Evolutionary conservation across 352 stramenopile genomes (phyloP).

Genomic region (Globisporangium barbulae): DNA sequence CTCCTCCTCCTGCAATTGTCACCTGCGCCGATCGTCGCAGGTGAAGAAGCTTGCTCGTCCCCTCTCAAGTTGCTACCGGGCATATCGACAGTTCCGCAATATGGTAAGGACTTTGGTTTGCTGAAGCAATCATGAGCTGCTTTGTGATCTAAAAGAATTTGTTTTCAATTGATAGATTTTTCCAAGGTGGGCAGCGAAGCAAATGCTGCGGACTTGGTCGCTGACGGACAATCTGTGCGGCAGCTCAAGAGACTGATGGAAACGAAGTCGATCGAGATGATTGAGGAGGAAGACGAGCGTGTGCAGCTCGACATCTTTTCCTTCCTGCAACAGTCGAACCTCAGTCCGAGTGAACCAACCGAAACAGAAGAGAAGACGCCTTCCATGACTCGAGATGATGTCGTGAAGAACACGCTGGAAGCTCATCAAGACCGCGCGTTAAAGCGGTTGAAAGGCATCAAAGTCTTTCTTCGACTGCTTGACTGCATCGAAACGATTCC

Average conservation of each 20-base stretch:
- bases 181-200: slow-evolving; percentile 16
- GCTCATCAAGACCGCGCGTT: slow-evolving; percentile 45
- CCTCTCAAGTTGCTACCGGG: slow-evolving; percentile 72
- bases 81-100: slow-evolving; percentile 49
- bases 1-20: slow-evolving; percentile 60
- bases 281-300: slow-evolving; percentile 85
- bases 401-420: slow-evolving; percentile 46
- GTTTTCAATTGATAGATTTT: slow-evolving; percentile 29
- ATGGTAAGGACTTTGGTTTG: slow-evolving; percentile 32
- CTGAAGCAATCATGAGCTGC: background rate
- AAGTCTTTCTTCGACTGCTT: slow-evolving; percentile 62
- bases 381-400: slow-evolving; percentile 32
- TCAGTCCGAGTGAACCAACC: slow-evolving; percentile 5
- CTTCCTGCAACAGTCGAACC: slow-evolving; percentile 64
- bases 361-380: background rate
- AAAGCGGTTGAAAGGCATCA: slow-evolving; percentile 55
- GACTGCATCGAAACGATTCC: slow-evolving; percentile 51
- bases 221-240: slow-evolving; percentile 35
- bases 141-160: background rate
- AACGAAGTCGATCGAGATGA: slow-evolving; percentile 65
- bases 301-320: slow-evolving; percentile 78
- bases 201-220: slow-evolving; percentile 12
- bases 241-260: slow-evolving; percentile 74
- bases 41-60: slow-evolving; percentile 24
- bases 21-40: slow-evolving; percentile 37